Evolutionary conservation across 2,329 filamentous ascomycete genomes (phyloP).

Genomic region (Aspergillus sp.): DNA sequence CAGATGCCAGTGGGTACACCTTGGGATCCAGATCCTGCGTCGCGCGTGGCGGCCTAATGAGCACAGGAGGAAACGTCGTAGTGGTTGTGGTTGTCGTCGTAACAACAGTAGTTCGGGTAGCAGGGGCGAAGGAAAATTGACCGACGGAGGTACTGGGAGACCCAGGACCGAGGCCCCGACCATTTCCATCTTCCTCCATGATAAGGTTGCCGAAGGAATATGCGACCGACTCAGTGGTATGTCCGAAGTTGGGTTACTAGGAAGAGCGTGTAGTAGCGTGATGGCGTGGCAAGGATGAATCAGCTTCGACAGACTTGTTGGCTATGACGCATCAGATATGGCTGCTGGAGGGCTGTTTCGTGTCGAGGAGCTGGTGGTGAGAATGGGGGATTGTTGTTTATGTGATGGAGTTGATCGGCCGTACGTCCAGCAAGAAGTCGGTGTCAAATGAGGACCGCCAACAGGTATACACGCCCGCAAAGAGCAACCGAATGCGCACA

Average conservation of each 20-base stretch:
- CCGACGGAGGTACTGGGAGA: slow-evolving; percentile 51
- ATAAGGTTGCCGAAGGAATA: slow-evolving; percentile 18
- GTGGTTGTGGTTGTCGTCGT: slow-evolving; percentile 92
- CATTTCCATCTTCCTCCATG: slow-evolving; percentile 32
- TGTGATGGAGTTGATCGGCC: slow-evolving; percentile 12
- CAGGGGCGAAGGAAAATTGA: slow-evolving; percentile 63
- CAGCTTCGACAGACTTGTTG: slow-evolving; percentile 12
- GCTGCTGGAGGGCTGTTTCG: background rate
- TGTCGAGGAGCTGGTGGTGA: background rate
- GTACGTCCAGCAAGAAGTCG: slow-evolving; percentile 15
- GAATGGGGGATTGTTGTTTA: slow-evolving; percentile 8
- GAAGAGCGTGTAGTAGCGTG: slow-evolving; percentile 21
- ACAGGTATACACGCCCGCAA: slow-evolving; percentile 20
- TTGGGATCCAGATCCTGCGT: slow-evolving; percentile 77
- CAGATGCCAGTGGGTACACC: slow-evolving; percentile 82
- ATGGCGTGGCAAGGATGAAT: slow-evolving; percentile 13
- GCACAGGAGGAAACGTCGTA: slow-evolving; percentile 77
- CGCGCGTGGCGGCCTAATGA: slow-evolving; percentile 71
- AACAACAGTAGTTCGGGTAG: slow-evolving; percentile 67
- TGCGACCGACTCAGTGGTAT: background rate
- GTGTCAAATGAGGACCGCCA: slow-evolving; percentile 25
- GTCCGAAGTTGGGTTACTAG: slow-evolving; percentile 13
- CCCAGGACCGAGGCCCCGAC: slow-evolving; percentile 22
- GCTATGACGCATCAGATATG: background rate
- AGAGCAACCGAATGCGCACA: slow-evolving; percentile 28